These are phyloP conservation scores for Penicillium sp. DNA, from an alignment of 2,329 filamentous ascomycete genomes.

Conservation along the genomic window DNA sequence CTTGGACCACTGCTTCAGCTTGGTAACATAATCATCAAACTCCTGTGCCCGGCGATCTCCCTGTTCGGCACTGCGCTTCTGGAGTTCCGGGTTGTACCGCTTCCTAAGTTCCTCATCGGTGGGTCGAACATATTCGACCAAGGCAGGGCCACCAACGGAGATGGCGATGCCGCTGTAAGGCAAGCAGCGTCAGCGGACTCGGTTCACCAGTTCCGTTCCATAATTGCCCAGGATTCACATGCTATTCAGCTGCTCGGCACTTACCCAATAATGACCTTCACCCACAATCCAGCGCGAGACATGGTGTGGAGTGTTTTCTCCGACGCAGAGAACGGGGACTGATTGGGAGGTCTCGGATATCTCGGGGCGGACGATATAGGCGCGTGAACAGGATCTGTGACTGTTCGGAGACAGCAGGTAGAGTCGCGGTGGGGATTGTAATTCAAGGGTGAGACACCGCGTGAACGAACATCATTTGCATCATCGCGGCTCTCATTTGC, in stretches of 20 bases:
- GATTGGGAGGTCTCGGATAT: neutral
- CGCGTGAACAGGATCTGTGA: neutral
- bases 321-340: neutral
- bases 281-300: slow-evolving; percentile 49
- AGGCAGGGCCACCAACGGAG: slow-evolving; percentile 79
- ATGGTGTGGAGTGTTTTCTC: slow-evolving; percentile 32
- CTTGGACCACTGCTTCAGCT: slow-evolving; percentile 85
- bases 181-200: neutral
- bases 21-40: slow-evolving; percentile 82
- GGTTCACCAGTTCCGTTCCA: neutral
- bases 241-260: slow-evolving; percentile 29
- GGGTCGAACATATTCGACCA: slow-evolving; percentile 72
- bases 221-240: neutral
- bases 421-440: neutral
- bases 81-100: slow-evolving; percentile 92
- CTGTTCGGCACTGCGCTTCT: slow-evolving; percentile 79
- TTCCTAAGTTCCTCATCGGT: slow-evolving; percentile 89
- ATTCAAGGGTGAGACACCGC: slow-evolving; percentile 6
- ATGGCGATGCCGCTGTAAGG: slow-evolving; percentile 65
- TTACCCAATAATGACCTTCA: slow-evolving; percentile 73
- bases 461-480: slow-evolving; percentile 15
- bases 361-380: neutral
- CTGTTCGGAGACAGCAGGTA: neutral
- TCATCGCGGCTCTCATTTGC: slow-evolving; percentile 20
- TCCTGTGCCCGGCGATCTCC: slow-evolving; percentile 76